Evolutionary conservation across 495 filamentous ascomycete species (phyloP), one percentile per base, ranked within the genome.

Genomic region (Neurospora sp.): DNA sequence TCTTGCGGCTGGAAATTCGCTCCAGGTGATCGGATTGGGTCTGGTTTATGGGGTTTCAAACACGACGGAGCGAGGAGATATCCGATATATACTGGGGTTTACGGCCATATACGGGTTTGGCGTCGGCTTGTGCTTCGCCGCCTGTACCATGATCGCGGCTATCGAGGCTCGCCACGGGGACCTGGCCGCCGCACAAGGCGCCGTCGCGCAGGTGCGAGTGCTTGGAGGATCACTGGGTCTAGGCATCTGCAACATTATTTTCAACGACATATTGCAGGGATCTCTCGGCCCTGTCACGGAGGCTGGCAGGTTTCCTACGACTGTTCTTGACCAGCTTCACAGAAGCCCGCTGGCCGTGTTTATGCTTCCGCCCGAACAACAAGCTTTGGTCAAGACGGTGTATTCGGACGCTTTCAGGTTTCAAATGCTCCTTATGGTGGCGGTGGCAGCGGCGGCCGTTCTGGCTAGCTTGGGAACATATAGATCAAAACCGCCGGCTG

Each of bases 201-300:
- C 84, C 7, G 77, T 89, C 1, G 86, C 86, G 16, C 88, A 90
- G 76, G 77, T 85, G 40, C 83, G 89, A 1, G 85, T 90, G 9
- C 82, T 90, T 35, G 88, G 89, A 14, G 89, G 88, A 31, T 83
- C 83, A 27, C 80, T 90, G 12, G 88, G 88, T 4, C 81, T 90
- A 14, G 81, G 83, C 5, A 69, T 82, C 61, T 85, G 83, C 73
- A 85, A 82, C 38, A 81, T 85, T 38, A 75, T 87, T 4, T 82
- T 85, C 74, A 85, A 83, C 73, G 72, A 69, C 40, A 53, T 40
- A 68, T 68, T 78, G 27, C 69, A 73, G 42, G 16, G 16, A 3
- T 40, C 20, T 8, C 71, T 79, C 2, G 76, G 74, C 6, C 40
- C 74, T 1, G 72, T 53, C 1, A 48, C 16, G 68, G 69, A 69